These are phyloP conservation scores for Lactarius vividus DNA, from an alignment of 768 basidiomycete genomes.

Conservation along the genomic window DNA sequence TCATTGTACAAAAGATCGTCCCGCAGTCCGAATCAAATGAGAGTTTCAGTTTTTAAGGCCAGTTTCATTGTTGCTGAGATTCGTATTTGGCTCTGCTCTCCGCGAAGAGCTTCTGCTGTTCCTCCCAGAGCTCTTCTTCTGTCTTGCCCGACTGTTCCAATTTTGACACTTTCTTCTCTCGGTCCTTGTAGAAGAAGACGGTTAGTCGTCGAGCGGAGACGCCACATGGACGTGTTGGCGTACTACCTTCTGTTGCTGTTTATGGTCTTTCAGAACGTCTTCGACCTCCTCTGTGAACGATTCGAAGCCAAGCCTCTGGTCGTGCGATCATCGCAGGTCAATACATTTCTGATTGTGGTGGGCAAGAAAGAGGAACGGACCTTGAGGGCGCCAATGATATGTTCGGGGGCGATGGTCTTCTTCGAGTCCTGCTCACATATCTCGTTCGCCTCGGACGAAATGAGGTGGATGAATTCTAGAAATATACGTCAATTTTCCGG, in stretches of 20 bases:
- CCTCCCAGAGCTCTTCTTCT: slow-evolving; percentile 81
- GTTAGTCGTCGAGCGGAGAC: background rate
- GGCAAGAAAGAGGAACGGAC: slow-evolving; percentile 41
- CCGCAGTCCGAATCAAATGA: slow-evolving; percentile 14
- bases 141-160: slow-evolving; percentile 85
- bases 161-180: slow-evolving; percentile 90
- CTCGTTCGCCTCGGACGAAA: slow-evolving; percentile 96
- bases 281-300: slow-evolving; percentile 87
- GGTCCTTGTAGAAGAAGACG: slow-evolving; percentile 50
- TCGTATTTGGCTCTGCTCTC: slow-evolving; percentile 80
- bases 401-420: slow-evolving; percentile 98
- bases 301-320: slow-evolving; percentile 88
- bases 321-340: background rate
- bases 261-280: slow-evolving; percentile 93
- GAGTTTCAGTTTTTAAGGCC: background rate
- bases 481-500: background rate
- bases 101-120: slow-evolving; percentile 93
- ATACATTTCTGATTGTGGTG: background rate
- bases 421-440: slow-evolving; percentile 98
- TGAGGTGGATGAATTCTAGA: slow-evolving; percentile 94
- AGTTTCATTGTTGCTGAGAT: slow-evolving; percentile 39
- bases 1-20: slow-evolving; percentile 21
- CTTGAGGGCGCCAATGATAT: slow-evolving; percentile 89
- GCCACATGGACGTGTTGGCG: slow-evolving; percentile 10
- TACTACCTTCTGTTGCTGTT: slow-evolving; percentile 87